Evolutionary conservation across 306 rosid species (phyloP), one percentile per base, ranked within the genome.

Genomic region (Quercus berberidifolia): DNA sequence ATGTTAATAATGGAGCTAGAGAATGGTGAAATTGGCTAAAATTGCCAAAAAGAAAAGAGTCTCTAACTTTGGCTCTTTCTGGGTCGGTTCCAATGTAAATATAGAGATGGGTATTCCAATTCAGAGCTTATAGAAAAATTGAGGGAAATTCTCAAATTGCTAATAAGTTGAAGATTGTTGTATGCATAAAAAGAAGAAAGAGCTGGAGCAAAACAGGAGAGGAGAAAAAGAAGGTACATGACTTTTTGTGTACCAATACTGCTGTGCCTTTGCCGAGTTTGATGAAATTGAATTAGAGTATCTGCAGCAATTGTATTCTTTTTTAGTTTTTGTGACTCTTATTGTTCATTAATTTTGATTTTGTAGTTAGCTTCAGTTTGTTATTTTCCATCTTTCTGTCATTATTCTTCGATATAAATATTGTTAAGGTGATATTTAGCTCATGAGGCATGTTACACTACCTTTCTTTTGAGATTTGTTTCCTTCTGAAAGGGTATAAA

Each of bases 1-100:
- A 91, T 17, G 92, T 87, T 14, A 88, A 89, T 81, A 85, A 88
- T 69, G 90, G 97, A 43, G 75, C 77, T 77, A 83, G 87, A 4
- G 74, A 80, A 33, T 88, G 91, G 96, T 92, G 73, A 77, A 49
- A 62, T 38, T 18, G 25, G 35, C 28, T 65, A 60, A 63, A 63
- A 38, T 3, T 33, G 49, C 63, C 1, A 73, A 58, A 77, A 77
- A 6, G 9, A 35, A 41, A 41, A 8, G 46, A 69, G 69, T 74
- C 20, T 11, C 75, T 13, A 71, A 65, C 58, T 77, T 77, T 69
- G 68, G 35, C 51, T 77, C 46, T 41, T 41, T 55, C 23, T 69
- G 57, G 73, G 82, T 77, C 79, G 64, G 46, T 73, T 55, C 77
- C 62, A 6, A 19, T 83, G 84, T 83, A 83, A 74, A 80, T 84